Percentiles rank a stretch among this genome's conserved stretches.
These are phyloP conservation scores for Linum lewisii DNA, from an alignment of 345 rosid genomes.

Conservation along the genomic window DNA sequence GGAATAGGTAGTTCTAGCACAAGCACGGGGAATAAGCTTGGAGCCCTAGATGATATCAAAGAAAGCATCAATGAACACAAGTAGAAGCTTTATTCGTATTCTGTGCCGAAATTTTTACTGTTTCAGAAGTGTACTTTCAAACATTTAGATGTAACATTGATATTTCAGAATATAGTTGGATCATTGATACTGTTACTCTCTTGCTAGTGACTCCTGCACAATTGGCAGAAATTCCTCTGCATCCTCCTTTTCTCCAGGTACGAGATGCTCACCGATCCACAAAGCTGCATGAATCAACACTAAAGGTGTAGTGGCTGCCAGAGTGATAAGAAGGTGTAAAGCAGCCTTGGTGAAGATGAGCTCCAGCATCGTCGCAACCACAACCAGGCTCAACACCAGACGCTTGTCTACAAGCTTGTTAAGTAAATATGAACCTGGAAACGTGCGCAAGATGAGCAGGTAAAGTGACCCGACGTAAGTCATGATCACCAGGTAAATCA, in stretches of 20 bases:
- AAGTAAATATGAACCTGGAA: background rate
- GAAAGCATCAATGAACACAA: too few relatives aligned
- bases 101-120: too few relatives aligned
- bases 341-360: background rate
- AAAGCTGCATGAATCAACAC: background rate
- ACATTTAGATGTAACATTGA: too few relatives aligned
- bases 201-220: background rate
- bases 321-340: background rate
- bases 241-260: background rate
- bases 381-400: background rate
- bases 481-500: background rate
- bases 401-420: background rate
- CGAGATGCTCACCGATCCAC: background rate
- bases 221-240: background rate
- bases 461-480: background rate
- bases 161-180: too few relatives aligned
- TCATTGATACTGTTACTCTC: too few relatives aligned
- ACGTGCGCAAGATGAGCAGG: background rate
- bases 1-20: too few relatives aligned
- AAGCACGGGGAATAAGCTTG: too few relatives aligned
- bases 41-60: too few relatives aligned
- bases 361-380: background rate
- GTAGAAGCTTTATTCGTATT: too few relatives aligned
- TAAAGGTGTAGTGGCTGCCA: background rate
- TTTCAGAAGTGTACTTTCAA: too few relatives aligned